Base-by-base conservation (phyloP, 495 filamentous ascomycete species). In the Penicillium nucicola region DNA sequence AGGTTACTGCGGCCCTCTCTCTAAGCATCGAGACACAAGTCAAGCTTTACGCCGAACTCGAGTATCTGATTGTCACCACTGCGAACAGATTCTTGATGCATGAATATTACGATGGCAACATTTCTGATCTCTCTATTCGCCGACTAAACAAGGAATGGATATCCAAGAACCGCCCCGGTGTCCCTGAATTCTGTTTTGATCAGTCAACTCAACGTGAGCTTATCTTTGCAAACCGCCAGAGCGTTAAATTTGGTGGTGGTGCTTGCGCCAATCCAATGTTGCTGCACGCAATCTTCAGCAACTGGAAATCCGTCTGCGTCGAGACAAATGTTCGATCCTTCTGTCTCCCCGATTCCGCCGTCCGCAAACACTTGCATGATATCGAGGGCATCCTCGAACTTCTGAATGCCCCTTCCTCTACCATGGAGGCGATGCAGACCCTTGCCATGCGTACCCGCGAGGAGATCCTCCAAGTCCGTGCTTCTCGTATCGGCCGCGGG, bases 111-210 rank as follows among this genome's bases (percentile, higher is more conserved):
- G 60, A 74, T 39, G 74, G 75, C 11, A 74, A 71, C 20, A 62
- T 82, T 30, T 68, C 71, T 4, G 49, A 61, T 4, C 73, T 77
- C 17, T 77, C 79, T 9, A 67, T 82, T 53, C 66, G 65, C 31
- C 78, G 73, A 38, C 55, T 76, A 37, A 67, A 60, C 33, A 66
- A 70, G 17, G 60, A 45, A 50, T 83, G 78, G 79, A 64, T 51
- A 12, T 56, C 66, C 3, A 81, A 80, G 56, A 79, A 80, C 43
- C 68, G 78, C 3, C 76, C 77, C 6, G 67, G 67, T 22, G 80
- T 84, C 3, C 62, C 71, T 8, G 75, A 83, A 45, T 84, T 84
- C 59, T 71, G 74, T 50, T 84, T 78, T 50, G 79, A 83, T 54
- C 78, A 82, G 50, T 62, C 61, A 7, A 82, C 78, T 5, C 82